These are phyloP conservation scores for Fusarium pseudograminearum DNA, from an alignment of 2,329 filamentous ascomycete species.

Conservation along the genomic window DNA sequence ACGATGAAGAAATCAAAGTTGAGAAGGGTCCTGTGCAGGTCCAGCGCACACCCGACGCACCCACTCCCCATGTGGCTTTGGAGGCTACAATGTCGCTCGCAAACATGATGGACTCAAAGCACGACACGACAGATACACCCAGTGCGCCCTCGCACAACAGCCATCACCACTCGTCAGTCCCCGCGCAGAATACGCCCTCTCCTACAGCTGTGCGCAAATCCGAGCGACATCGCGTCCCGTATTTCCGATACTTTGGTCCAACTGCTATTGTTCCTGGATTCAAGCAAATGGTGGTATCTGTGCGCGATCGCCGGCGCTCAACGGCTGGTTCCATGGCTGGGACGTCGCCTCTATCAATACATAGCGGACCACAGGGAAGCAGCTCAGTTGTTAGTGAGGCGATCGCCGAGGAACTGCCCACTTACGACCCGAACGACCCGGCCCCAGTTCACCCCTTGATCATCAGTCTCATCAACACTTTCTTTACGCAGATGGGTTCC, in stretches of 20 bases:
- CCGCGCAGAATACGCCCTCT: slow-evolving; percentile 53
- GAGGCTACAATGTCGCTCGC: slow-evolving; percentile 22
- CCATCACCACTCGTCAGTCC: slow-evolving; percentile 9
- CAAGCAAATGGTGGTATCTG: slow-evolving; percentile 89
- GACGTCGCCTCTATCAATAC: slow-evolving; percentile 61
- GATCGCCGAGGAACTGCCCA: slow-evolving; percentile 69
- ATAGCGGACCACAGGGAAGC: slow-evolving; percentile 53
- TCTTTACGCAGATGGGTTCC: slow-evolving; percentile 85
- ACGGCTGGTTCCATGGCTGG: slow-evolving; percentile 68
- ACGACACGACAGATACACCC: slow-evolving; percentile 12
- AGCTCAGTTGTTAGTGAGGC: slow-evolving; percentile 58
- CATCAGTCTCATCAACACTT: slow-evolving; percentile 79
- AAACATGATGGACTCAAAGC: slow-evolving; percentile 30
- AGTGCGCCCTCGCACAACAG: slow-evolving; percentile 14
- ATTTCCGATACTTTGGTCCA: slow-evolving; percentile 90
- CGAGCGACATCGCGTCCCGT: slow-evolving; percentile 78
- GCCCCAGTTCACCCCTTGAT: slow-evolving; percentile 81
- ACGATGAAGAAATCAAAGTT: slow-evolving; percentile 54
- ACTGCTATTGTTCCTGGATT: slow-evolving; percentile 92
- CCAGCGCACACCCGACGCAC: slow-evolving; percentile 28
- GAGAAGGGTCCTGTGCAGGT: slow-evolving; percentile 41
- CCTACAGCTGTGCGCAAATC: slow-evolving; percentile 61
- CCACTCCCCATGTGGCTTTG: slow-evolving; percentile 10
- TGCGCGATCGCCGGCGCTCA: slow-evolving; percentile 73
- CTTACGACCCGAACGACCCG: slow-evolving; percentile 80